Percentiles rank a stretch among this genome's conserved stretches.
Evolutionary conservation across 129 eudicot genomes (phyloP).

Genomic region (Flaveria brownii): DNA sequence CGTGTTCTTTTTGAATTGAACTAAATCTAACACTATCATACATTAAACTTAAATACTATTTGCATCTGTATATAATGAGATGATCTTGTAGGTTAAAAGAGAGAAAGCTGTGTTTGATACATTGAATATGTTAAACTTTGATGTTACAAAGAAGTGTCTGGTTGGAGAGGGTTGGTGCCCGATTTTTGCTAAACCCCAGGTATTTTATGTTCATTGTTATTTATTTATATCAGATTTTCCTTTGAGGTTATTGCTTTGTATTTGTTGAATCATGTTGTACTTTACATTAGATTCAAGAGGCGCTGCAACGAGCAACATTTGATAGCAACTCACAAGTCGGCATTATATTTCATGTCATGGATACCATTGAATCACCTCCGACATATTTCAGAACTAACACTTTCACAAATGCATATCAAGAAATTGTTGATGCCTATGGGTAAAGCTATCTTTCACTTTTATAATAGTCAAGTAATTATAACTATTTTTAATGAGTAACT

Average conservation of each 20-base stretch:
- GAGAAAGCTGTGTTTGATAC: slow-evolving; percentile 98
- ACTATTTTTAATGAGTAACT: not conserved
- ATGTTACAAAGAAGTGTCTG: slow-evolving; percentile 97
- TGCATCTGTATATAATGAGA: slow-evolving; percentile 19
- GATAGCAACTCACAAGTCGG: slow-evolving; percentile 98
- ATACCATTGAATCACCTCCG: slow-evolving; percentile 87
- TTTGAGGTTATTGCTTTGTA: not conserved
- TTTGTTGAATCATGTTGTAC: slow-evolving; percentile 7
- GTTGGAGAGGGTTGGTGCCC: slow-evolving; percentile 99
- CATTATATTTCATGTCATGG: slow-evolving; percentile 87
- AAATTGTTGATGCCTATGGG: slow-evolving; percentile 99
- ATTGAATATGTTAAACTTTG: slow-evolving; percentile 91
- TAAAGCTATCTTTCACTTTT: slow-evolving; percentile 33
- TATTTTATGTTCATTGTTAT: slow-evolving; percentile 22
- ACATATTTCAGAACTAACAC: slow-evolving; percentile 91
- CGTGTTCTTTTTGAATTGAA: not conserved
- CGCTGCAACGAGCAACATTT: slow-evolving; percentile 90
- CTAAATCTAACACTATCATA: slow-evolving; percentile 4
- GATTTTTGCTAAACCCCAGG: slow-evolving; percentile 86
- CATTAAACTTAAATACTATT: slow-evolving; percentile 25
- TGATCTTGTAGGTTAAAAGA: slow-evolving; percentile 77
- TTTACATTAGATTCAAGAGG: slow-evolving; percentile 77
- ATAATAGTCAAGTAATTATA: slow-evolving; percentile 12
- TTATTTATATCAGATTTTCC: not conserved
- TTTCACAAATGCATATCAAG: slow-evolving; percentile 92